A percentile compares a stretch with the other conserved stretches of the same genome.
phyloP scores from a whole-genome alignment of 2,329 filamentous ascomycete species.

The Cytospora piceicola region DNA sequence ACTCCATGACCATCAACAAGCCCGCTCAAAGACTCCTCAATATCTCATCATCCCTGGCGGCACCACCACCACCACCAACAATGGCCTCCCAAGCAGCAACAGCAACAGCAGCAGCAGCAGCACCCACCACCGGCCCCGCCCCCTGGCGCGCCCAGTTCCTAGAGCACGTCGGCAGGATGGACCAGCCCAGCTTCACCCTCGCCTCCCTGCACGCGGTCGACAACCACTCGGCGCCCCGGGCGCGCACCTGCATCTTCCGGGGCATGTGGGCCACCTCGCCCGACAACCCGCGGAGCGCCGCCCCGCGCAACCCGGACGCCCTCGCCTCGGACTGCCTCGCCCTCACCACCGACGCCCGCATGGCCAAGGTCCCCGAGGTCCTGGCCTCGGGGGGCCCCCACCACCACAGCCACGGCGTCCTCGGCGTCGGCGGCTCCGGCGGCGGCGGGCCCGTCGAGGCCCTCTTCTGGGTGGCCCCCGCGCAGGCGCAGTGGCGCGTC shows the following conservation, averaged over 20 bases:
- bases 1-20: conserved; percentile 5
- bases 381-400: conserved; percentile 54
- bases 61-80: conserved; percentile 30
- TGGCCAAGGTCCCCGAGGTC: conserved; percentile 80
- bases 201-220: conserved; percentile 49
- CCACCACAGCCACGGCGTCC: too few species aligned
- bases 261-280: conserved; percentile 80
- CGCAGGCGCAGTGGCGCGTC: conserved; percentile 81
- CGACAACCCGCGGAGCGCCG: conserved; percentile 70
- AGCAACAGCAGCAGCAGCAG: too few species aligned
- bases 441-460: conserved; percentile 77
- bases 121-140: conserved; percentile 40
- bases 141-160: conserved; percentile 60
- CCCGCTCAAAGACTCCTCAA: conserved; percentile 10
- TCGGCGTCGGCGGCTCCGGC: conserved; percentile 59
- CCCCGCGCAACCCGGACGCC: conserved; percentile 66
- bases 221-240: conserved; percentile 54
- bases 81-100: conserved; percentile 35
- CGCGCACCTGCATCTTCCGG: conserved; percentile 81
- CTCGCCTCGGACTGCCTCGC: conserved; percentile 80
- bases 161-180: conserved; percentile 53
- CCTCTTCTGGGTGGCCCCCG: conserved; percentile 76
- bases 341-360: conserved; percentile 86
- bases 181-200: conserved; percentile 54
- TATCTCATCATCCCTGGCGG: conserved; percentile 10